Evolutionary conservation across 257 asterid species (phyloP).

Genomic region (Ocimum tenuiflorum): DNA sequence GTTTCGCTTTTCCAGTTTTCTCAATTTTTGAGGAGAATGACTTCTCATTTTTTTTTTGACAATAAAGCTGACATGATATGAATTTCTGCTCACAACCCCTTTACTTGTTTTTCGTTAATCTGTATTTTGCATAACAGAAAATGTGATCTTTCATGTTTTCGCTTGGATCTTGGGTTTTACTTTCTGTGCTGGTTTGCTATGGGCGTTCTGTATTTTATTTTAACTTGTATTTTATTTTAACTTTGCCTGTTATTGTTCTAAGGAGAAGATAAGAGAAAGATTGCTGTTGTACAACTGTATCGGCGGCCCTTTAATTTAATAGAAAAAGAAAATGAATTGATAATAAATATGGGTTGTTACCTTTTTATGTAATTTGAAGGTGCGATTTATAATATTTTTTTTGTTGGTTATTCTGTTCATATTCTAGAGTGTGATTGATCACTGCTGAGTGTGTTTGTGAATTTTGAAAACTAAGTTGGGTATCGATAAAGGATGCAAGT

Average conservation of each 20-base stretch:
- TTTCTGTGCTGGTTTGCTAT: neutral
- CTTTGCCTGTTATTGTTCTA: neutral
- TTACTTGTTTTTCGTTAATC: neutral
- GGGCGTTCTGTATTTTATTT: neutral
- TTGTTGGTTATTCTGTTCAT: neutral
- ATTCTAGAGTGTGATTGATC: neutral
- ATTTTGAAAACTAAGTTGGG: neutral
- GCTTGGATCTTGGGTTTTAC: neutral
- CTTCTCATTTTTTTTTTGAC: neutral
- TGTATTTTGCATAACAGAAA: neutral
- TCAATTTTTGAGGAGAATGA: neutral
- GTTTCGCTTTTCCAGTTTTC: neutral
- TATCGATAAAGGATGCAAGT: too few relatives aligned
- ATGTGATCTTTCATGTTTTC: neutral
- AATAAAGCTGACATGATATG: neutral
- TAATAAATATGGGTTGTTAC: neutral
- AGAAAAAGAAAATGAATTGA: neutral
- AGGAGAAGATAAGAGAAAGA: neutral
- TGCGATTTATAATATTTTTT: neutral
- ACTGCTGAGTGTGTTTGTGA: neutral
- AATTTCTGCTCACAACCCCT: too few relatives aligned
- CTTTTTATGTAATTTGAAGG: neutral
- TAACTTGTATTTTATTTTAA: neutral
- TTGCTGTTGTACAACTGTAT: neutral
- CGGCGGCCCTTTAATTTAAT: neutral